Evolutionary conservation across 768 basidiomycete genomes (phyloP), one percentile per base, ranked within the genome.

Genomic region (Boletus speciosus): DNA sequence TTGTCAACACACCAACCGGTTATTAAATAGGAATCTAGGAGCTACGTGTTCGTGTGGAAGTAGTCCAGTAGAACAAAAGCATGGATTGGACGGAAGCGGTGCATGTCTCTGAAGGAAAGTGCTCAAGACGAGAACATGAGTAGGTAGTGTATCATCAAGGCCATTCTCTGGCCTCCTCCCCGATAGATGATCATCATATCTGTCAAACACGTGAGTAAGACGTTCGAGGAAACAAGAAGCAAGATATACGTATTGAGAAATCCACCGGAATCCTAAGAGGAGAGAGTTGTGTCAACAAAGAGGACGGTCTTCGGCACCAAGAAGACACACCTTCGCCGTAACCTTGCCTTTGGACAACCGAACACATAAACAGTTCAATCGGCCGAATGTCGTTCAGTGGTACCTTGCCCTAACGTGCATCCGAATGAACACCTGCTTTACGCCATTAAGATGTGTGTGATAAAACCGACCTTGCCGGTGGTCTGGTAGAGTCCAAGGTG

Each of bases 281-380:
- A 27, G 5, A 4, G 3, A 3, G 42, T 53, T 37, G 32, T n/a
- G 40, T 55, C 21, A 62, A 51, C 49, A 39, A 55, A 35, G 19
- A 35, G n/a, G 51, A 49, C 16, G 31, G 23, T 40, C 32, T 21
- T 25, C 43, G 35, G 29, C 2, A 29, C 21, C 11, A 23, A 44
- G 47, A 36, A 54, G 37, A 55, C 76, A 46, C 52, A 85, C 95
- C 96, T 77, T 98, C 96, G 56, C 94, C 96, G 71, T 99, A 98
- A 47, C 96, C 96, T 73, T 97, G 94, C 71, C 96, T 82, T 81
- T 96, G 93, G 52, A 99, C 97, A 52, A 99, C 97, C 14, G 97
- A 98, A 78, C 95, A 98, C 97, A 99, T 99, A 85, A 98, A 99
- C 63, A 98, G 82, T 70, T 99, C 97, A 72, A 99, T 98, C 16